These are phyloP conservation scores for Penicillium maclennaniae DNA, from an alignment of 495 filamentous ascomycete genomes.

Conservation along the genomic window DNA sequence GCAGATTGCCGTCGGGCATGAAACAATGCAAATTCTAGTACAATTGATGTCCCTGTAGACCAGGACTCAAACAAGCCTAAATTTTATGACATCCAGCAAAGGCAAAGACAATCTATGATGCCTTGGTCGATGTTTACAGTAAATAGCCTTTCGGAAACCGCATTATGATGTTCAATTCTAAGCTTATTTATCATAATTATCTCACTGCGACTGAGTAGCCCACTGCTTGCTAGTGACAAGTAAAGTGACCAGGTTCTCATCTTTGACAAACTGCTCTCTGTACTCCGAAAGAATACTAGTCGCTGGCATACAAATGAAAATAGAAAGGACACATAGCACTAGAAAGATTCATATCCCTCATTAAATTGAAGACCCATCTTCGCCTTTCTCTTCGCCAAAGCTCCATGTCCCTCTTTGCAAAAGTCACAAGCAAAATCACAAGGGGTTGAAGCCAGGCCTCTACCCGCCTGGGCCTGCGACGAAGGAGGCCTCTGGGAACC, in stretches of 20 bases:
- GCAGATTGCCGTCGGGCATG: not conserved
- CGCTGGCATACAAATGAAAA: not conserved
- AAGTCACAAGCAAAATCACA: constrained; percentile 90
- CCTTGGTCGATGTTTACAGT: not conserved
- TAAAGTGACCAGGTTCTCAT: not conserved
- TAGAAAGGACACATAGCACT: not conserved
- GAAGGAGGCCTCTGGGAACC: constrained; percentile 33
- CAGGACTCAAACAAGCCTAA: not conserved
- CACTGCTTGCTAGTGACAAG: not conserved
- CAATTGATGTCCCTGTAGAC: not conserved
- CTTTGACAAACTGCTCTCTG: not conserved
- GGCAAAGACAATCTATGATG: not conserved
- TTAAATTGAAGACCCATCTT: constrained; percentile 28
- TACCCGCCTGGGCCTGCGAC: constrained; percentile 1
- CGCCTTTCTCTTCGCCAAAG: constrained; percentile 58
- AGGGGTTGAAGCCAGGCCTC: constrained; percentile 23
- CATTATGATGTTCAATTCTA: not conserved
- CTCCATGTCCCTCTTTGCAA: constrained; percentile 67
- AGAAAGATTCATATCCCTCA: not conserved
- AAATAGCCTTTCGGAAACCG: not conserved
- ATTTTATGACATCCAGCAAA: too few relatives aligned
- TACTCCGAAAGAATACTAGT: not conserved
- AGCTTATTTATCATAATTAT: not conserved
- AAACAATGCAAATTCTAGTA: not conserved
- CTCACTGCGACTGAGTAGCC: not conserved